Evolutionary conservation across 495 filamentous ascomycete genomes (phyloP).

Genomic region (Glonium stellatum): DNA sequence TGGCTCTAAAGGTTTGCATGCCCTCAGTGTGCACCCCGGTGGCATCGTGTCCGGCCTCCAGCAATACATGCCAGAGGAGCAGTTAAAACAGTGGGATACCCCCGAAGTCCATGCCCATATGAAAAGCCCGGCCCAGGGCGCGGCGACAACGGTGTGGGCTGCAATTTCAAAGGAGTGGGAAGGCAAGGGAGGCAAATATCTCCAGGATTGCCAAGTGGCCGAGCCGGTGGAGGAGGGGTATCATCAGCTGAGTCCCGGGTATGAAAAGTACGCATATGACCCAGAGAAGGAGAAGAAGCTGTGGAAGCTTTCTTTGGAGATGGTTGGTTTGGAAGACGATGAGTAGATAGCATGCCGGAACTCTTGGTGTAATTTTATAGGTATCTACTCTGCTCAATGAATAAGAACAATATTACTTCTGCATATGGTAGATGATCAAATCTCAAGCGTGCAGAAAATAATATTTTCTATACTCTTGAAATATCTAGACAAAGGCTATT

Average conservation of each 20-base stretch:
- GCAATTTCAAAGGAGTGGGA: constrained; percentile 38
- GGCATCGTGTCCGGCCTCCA: constrained; percentile 24
- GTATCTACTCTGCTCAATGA: no score
- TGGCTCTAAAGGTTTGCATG: constrained; percentile 16
- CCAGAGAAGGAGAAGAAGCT: constrained; percentile 23
- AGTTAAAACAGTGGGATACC: constrained; percentile 16
- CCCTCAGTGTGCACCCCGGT: constrained; percentile 22
- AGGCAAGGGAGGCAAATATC: constrained; percentile 37
- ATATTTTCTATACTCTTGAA: no score
- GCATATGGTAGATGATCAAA: no score
- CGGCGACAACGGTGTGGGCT: constrained; percentile 41
- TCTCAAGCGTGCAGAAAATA: no score
- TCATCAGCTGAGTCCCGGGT: constrained; percentile 4
- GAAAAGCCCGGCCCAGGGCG: constrained; percentile 29
- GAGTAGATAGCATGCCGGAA: no score
- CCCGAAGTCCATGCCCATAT: constrained; percentile 7
- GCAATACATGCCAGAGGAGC: constrained; percentile 21
- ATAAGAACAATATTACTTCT: no score
- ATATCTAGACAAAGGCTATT: no score
- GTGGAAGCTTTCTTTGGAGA: constrained; percentile 18
- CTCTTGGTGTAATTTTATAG: no score
- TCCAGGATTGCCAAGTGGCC: constrained; percentile 36
- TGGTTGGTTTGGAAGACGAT: constrained; percentile 22
- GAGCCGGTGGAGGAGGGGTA: constrained; percentile 19
- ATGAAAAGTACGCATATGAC: constrained; percentile 21